Base-by-base conservation (phyloP, 2,329 filamentous ascomycete species). In the Nannizziopsis barbatae region DNA sequence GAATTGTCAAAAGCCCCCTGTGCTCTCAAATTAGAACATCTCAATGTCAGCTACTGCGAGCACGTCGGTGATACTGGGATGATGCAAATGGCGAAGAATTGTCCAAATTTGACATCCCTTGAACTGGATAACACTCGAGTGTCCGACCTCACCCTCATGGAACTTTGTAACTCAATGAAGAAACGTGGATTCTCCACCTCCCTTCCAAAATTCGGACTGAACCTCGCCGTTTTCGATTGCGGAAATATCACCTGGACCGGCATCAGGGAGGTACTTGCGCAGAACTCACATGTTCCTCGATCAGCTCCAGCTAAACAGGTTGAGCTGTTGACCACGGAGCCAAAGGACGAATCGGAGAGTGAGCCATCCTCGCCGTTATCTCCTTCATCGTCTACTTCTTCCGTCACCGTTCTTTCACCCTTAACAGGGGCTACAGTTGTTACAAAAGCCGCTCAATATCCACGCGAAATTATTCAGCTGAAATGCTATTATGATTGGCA, bases 401-500 rank as follows among this genome's bases (percentile, higher is more conserved):
- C 47, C 5, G 30, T 46, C 7, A 35, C 44, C 7, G 38, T 42
- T 7, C 15, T 43, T 9, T 18, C 45, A 7, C 15, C n/a, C 47
- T 15, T 15, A 56, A 10, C 11, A 61, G 58, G 30, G 60, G 58
- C 42, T 52, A 1, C 52, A 56, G 4, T 58, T 54, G 7, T 7
- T 27, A 27, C 22, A 27, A 57, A 57, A 22, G 56, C 58, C 0
- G 60, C 73, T 8, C 75, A 75, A 0, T 89, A 82, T 57, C 85
- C 87, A 0, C 77, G 79, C 1, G 83, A 95, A 61, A 79, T 93
- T 50, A 87, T 96, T 51, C 74, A 80, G 5, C 75, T 96, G 38
- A 95, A 95, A 65, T 94, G 88, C 66, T 96, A 90, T 70, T 94
- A 94, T 64, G 87, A 84, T 37, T 95, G 86, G 79, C 90, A 96